Evolutionary conservation across 2,329 filamentous ascomycete genomes (phyloP).

Genomic region (Chalaropsis ovoidea): DNA sequence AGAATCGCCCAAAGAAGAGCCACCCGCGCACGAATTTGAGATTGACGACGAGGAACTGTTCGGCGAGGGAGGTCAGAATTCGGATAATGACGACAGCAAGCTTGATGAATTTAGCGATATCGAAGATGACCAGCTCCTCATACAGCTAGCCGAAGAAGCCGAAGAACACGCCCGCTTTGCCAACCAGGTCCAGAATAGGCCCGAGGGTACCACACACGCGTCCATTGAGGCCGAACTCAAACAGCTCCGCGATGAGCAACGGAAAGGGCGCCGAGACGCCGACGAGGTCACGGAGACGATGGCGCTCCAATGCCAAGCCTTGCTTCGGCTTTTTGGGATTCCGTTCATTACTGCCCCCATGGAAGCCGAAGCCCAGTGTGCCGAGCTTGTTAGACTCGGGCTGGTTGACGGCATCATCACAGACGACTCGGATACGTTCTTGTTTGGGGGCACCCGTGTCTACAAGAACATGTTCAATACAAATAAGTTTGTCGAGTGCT

Average conservation of each 20-base stretch:
- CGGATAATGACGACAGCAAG: conserved; percentile 11
- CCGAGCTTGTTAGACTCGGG: conserved; percentile 73
- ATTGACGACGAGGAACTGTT: conserved; percentile 36
- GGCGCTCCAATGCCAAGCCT: conserved; percentile 87
- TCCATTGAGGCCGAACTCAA: conserved; percentile 83
- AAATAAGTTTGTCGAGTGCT: conserved; percentile 96
- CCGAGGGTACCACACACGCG: conserved; percentile 56
- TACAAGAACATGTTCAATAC: conserved; percentile 99
- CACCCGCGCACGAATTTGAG: conserved; percentile 32
- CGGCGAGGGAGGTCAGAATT: conserved; percentile 32
- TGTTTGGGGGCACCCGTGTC: conserved; percentile 89
- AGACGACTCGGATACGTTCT: conserved; percentile 90
- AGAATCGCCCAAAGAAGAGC: conserved; percentile 8
- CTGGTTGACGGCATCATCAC: conserved; percentile 97
- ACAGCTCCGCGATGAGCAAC: conserved; percentile 82
- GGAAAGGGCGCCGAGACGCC: conserved; percentile 88
- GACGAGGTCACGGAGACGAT: conserved; percentile 96
- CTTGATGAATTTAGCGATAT: conserved; percentile 71
- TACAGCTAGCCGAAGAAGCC: conserved; percentile 76
- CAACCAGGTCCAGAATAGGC: conserved; percentile 69
- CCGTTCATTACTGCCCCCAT: conserved; percentile 96
- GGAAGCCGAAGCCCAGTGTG: conserved; percentile 97
- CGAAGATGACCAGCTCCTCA: conserved; percentile 82
- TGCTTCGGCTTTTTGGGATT: conserved; percentile 81
- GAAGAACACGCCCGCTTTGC: conserved; percentile 92